Base-by-base conservation (phyloP, 805 yeast species). In the Suhomyces prunicola region DNA sequence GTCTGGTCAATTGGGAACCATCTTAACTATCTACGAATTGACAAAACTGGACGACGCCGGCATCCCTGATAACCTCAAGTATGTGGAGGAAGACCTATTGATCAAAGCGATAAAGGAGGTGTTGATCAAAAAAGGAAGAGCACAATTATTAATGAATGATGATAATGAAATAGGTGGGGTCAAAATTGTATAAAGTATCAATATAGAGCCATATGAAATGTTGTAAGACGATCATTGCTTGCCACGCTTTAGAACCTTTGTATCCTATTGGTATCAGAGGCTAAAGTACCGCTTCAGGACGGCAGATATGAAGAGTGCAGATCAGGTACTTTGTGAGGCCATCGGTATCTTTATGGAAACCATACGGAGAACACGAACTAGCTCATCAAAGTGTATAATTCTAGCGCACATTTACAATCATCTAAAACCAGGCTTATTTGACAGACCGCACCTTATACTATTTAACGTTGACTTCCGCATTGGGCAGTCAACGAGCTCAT, bases 1-100 rank as follows among this genome's bases (percentile, higher is more conserved):
- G 19, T 82, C 93, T 0, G 97, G 97, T 0, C 96, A 90, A 63
- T 72, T 79, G 50, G 88, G 89, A 5, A 76, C 86, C 1, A 86
- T 93, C 1, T 70, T 93, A 49, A 93, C 98, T 0, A 68, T 91
- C 13, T 91, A 88, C 67, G 98, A 93, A 68, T 66, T 93, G 36
- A 74, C 86, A 0, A 80, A 82, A 53, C 86, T 88, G 50, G 77
- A 72, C 44, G 93, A 87, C 45, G 68, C 80, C 50, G 80, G 82
- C 1, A 53, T 66, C 1, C 74, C 77, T 5, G 83, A 84, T 61
- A 86, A 81, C 44, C 85, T 92, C 59, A 77, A 77, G 51, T 83
- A 83, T 12, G 78, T 91, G 58, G 90, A 88, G 58, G 73, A 79
- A 36, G 63, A 65, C 12, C 62, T 90, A 12, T 67, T 92, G 53